Percentiles rank a stretch among this genome's conserved stretches.
phyloP scores from a whole-genome alignment of 1,284 basidiomycete genomes.

The Malassezia psittaci region DNA sequence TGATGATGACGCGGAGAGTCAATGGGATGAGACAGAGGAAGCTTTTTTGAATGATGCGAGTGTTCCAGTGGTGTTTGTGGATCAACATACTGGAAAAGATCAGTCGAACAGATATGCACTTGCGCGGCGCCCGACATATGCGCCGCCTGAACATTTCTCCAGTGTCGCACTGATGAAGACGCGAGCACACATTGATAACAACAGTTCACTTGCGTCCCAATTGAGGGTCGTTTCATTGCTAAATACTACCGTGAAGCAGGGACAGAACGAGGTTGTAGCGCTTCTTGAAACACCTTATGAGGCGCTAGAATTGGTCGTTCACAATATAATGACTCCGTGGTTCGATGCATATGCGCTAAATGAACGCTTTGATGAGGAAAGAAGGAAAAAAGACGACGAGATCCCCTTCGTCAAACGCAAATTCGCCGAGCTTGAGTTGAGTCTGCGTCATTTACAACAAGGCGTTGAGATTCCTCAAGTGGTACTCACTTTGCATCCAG shows the following conservation, averaged over 20 bases:
- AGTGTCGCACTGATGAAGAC: slow-evolving; percentile 13
- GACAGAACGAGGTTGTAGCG: not conserved
- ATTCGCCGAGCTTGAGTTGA: slow-evolving; percentile 95
- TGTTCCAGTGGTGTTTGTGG: slow-evolving; percentile 14
- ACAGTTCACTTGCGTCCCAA: slow-evolving; percentile 8
- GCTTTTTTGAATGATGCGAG: slow-evolving; percentile 2
- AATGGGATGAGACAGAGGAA: not conserved
- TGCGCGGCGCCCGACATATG: slow-evolving; percentile 1
- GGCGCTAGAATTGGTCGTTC: slow-evolving; percentile 88
- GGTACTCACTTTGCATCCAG: slow-evolving; percentile 79
- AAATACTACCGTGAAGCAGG: not conserved
- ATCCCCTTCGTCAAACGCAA: slow-evolving; percentile 99
- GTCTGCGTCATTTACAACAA: slow-evolving; percentile 87
- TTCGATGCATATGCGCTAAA: slow-evolving; percentile 84
- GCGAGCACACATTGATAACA: slow-evolving; percentile 3
- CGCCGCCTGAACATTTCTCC: slow-evolving; percentile 4
- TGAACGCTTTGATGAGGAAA: slow-evolving; percentile 35
- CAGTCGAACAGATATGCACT: not conserved
- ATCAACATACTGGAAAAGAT: not conserved
- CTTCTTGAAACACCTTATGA: slow-evolving; percentile 62
- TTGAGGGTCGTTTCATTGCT: slow-evolving; percentile 12
- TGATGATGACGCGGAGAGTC: not conserved
- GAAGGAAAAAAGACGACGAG: slow-evolving; percentile 26
- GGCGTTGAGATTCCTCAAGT: slow-evolving; percentile 98
- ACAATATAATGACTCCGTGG: slow-evolving; percentile 91